Conservation (phyloP, 495 filamentous ascomycete species). For the Lichenothelia convexa region DNA sequence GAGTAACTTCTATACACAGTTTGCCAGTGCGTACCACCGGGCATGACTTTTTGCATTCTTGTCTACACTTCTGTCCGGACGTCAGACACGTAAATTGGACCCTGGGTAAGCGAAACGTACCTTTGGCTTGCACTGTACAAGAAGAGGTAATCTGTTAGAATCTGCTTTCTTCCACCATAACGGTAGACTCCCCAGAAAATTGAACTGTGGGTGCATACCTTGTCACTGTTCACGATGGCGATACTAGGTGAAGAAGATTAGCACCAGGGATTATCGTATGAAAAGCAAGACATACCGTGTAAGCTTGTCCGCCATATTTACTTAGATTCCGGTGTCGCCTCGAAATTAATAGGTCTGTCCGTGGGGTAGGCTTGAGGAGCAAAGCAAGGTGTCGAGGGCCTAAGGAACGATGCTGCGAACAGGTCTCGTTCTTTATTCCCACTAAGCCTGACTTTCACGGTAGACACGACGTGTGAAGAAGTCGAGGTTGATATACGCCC, state of each 20-base stretch:
- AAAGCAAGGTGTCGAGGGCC: too few species aligned
- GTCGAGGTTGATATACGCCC: too few species aligned
- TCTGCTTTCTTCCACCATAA: not conserved
- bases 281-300: conserved; percentile 35
- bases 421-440: too few species aligned
- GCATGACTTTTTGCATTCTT: conserved; percentile 98
- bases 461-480: too few species aligned
- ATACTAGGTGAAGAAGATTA: conserved; percentile 40
- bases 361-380: too few species aligned
- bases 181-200: not conserved
- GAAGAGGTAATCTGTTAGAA: conserved; percentile 4
- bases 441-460: too few species aligned
- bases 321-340: too few species aligned
- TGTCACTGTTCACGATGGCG: conserved; percentile 93
- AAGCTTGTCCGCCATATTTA: conserved; percentile 72
- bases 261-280: not conserved
- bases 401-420: too few species aligned
- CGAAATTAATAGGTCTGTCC: too few species aligned
- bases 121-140: conserved; percentile 84
- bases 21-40: conserved; percentile 96
- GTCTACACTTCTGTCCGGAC: conserved; percentile 61
- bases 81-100: conserved; percentile 2
- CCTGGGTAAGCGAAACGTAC: conserved; percentile 25
- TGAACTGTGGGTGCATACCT: conserved; percentile 38
- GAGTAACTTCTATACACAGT: conserved; percentile 85